These are phyloP conservation scores for Peniophora sp. DNA, from an alignment of 1,284 basidiomycete species.

Conservation along the genomic window DNA sequence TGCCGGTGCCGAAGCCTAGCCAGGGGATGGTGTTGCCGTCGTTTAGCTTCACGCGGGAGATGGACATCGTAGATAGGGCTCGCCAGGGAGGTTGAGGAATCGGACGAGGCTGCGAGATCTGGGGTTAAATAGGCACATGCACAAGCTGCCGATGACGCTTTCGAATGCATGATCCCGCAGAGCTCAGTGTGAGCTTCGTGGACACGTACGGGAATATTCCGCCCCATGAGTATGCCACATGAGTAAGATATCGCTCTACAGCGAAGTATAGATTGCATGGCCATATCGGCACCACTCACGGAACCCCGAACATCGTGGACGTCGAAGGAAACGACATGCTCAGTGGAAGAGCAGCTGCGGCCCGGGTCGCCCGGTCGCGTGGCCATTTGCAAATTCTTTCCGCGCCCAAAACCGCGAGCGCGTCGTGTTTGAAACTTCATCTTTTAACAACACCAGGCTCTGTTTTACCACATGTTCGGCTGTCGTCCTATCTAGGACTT, in stretches of 20 bases:
- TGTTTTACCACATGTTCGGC: slow-evolving; percentile 49
- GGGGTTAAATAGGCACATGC: too few relatives aligned
- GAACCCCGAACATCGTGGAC: neutral
- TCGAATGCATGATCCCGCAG: too few relatives aligned
- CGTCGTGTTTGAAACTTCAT: slow-evolving; percentile 21
- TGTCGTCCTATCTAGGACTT: slow-evolving; percentile 26
- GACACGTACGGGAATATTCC: too few relatives aligned
- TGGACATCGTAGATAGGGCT: slow-evolving; percentile 20
- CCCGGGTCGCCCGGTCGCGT: slow-evolving; percentile 20
- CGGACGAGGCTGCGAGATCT: slow-evolving; percentile 13
- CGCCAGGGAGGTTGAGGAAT: neutral
- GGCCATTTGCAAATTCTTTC: too few relatives aligned
- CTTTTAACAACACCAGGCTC: slow-evolving; percentile 62
- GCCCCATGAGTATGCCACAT: too few relatives aligned
- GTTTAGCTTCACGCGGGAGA: slow-evolving; percentile 42
- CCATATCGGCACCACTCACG: neutral
- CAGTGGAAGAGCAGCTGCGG: slow-evolving; percentile 14
- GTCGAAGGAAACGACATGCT: slow-evolving; percentile 6
- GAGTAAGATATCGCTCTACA: too few relatives aligned
- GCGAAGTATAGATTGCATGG: too few relatives aligned
- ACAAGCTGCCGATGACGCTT: too few relatives aligned
- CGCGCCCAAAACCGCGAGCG: slow-evolving; percentile 3
- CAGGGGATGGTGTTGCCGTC: slow-evolving; percentile 50
- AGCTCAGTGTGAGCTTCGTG: too few relatives aligned
- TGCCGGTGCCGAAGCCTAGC: slow-evolving; percentile 67